Evolutionary conservation across 495 filamentous ascomycete genomes (phyloP).

Genomic region (Lasiosphaeris hirsuta): DNA sequence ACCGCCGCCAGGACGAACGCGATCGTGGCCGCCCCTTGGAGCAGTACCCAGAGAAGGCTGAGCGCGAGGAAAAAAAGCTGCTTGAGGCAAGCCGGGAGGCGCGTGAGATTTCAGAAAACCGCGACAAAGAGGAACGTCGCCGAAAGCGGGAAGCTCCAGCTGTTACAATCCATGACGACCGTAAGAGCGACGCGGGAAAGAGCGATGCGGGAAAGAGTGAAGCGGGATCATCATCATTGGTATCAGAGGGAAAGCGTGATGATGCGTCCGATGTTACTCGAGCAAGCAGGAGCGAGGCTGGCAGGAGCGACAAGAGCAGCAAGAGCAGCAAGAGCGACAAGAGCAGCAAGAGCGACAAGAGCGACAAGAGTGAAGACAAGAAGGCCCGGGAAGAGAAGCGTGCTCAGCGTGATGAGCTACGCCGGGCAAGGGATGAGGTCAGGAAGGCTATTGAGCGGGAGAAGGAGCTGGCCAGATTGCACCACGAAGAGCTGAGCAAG

Average conservation of each 20-base stretch:
- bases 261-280: slow-evolving; percentile 6
- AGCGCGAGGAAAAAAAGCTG: slow-evolving; percentile 24
- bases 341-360: slow-evolving; percentile 12
- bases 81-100: slow-evolving; percentile 27
- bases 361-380: slow-evolving; percentile 12
- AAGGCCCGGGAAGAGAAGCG: slow-evolving; percentile 25
- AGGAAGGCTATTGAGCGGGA: slow-evolving; percentile 27
- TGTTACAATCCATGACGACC: slow-evolving; percentile 26
- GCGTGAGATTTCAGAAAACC: slow-evolving; percentile 19
- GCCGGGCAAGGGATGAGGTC: slow-evolving; percentile 26
- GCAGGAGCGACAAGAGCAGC: slow-evolving; percentile 7
- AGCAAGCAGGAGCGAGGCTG: not conserved
- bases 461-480: slow-evolving; percentile 19
- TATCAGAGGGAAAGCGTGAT: slow-evolving; percentile 33
- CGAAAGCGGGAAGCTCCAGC: slow-evolving; percentile 20
- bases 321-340: slow-evolving; percentile 13
- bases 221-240: slow-evolving; percentile 22
- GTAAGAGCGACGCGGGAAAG: not conserved
- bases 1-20: slow-evolving; percentile 19
- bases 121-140: slow-evolving; percentile 7
- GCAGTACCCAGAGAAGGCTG: slow-evolving; percentile 14
- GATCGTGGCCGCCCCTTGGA: slow-evolving; percentile 12
- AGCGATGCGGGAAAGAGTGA: not conserved
- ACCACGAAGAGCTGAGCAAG: slow-evolving; percentile 16
- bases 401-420: slow-evolving; percentile 24